A percentile compares a stretch with the other conserved stretches of the same genome.
phyloP scores from a whole-genome alignment of 345 rosid species.

The Salix arbutifolia region DNA sequence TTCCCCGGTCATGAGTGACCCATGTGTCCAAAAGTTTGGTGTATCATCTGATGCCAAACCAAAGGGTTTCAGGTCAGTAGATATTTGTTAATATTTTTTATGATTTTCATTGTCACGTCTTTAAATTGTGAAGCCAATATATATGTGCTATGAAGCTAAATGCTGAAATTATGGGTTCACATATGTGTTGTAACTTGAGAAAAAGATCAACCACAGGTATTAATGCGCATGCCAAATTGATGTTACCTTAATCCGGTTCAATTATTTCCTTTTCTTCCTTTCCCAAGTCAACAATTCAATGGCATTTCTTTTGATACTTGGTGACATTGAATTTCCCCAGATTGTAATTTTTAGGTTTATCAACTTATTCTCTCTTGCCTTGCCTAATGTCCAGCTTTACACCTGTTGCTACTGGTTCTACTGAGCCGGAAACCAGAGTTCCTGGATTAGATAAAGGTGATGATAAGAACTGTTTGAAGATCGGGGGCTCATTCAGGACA shows the following conservation, averaged over 20 bases:
- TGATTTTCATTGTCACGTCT: background rate
- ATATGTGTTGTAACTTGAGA: background rate
- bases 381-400: slow-evolving; percentile 44
- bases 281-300: background rate
- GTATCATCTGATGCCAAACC: slow-evolving; percentile 22
- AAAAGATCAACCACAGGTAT: background rate
- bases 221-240: background rate
- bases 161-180: background rate
- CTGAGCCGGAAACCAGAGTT: slow-evolving; percentile 28
- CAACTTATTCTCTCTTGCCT: background rate
- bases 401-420: slow-evolving; percentile 28
- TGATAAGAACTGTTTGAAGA: slow-evolving; percentile 26
- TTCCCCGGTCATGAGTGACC: slow-evolving; percentile 25
- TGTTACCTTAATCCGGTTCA: background rate
- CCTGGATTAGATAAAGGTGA: slow-evolving; percentile 39
- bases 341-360: background rate
- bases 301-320: background rate
- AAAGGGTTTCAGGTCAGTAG: slow-evolving; percentile 44
- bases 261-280: background rate
- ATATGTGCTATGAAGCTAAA: background rate
- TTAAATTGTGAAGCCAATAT: background rate
- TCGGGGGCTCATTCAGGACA: slow-evolving; percentile 14
- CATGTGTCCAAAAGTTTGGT: slow-evolving; percentile 19
- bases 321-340: background rate
- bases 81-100: background rate